Base-by-base conservation (phyloP, 768 basidiomycete species). In the Hysterangium stoloniferum region DNA sequence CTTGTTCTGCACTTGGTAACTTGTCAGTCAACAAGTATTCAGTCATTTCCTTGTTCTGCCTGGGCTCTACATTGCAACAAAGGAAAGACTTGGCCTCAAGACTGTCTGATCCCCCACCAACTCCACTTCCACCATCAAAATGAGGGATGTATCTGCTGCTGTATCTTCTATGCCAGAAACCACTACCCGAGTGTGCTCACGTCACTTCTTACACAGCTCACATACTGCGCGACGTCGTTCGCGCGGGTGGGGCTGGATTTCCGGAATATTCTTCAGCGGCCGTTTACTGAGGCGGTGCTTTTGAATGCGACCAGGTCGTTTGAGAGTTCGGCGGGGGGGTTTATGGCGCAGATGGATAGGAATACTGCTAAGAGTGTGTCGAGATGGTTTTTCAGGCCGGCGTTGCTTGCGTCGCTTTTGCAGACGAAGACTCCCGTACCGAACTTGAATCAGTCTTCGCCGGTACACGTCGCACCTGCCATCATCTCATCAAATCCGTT, bases 201-300 rank as follows among this genome's bases (percentile, higher is more conserved):
- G 19, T 81, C 94, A 31, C 74, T 93, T 36, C 79, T 96, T 52
- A 95, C 93, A 0, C 95, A 98, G 59, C 76, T 98, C 38, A 86
- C 87, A 9, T 97, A 98, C 66, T 96, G 94, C 62, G 82, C 92
- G 6, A 80, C 82, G 15, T 92, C 93, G 1, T 96, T 96, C 60
- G 76, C 89, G 0, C 80, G 93, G n/a, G 77, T 95, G 13, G 95
- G 95, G 0, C 74, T 95, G 58, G 94, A 96, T 62, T 98, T 99
- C 65, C 78, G 83, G 28, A 66, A 73, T 0, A 66, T 84, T 13
- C 68, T 96, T 27, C 75, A 75, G 3, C 73, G 75, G n/a, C 68
- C 86, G 2, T 82, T 93, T 62, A 73, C 74, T 33, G 65, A 70
- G 38, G 84, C 86, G 1, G 82, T 92, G 9, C 62, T 75, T 3